Percentiles rank a stretch among this genome's conserved stretches.
Conservation (phyloP, 2,329 filamentous ascomycete species). For the Fusarium solani-melongenae region DNA sequence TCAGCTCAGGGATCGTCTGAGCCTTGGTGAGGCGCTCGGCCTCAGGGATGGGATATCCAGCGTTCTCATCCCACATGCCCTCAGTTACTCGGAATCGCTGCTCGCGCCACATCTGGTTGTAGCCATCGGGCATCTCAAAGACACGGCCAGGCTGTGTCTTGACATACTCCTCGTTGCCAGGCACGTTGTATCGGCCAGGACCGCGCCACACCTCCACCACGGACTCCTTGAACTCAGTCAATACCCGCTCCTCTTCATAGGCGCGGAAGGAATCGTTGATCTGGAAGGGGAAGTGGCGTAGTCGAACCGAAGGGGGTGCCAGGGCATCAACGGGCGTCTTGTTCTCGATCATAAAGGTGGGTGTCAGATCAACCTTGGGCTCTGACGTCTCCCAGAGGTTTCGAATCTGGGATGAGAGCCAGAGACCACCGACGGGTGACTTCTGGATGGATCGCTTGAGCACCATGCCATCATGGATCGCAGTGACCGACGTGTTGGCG, state of each 20-base stretch:
- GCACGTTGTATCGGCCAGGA: slow-evolving; percentile 72
- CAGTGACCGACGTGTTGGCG: slow-evolving; percentile 87
- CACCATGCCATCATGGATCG: slow-evolving; percentile 94
- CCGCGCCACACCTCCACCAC: slow-evolving; percentile 94
- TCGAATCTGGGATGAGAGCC: slow-evolving; percentile 89
- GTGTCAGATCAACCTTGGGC: slow-evolving; percentile 78
- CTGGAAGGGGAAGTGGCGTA: slow-evolving; percentile 74
- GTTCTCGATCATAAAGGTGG: slow-evolving; percentile 87
- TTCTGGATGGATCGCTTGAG: slow-evolving; percentile 90
- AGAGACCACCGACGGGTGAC: slow-evolving; percentile 88
- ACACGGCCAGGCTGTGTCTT: slow-evolving; percentile 81
- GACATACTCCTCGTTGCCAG: slow-evolving; percentile 81
- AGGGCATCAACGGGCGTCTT: slow-evolving; percentile 92
- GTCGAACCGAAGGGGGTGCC: slow-evolving; percentile 79
- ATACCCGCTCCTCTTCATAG: slow-evolving; percentile 90
- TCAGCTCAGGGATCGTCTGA: slow-evolving; percentile 86
- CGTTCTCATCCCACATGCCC: slow-evolving; percentile 89
- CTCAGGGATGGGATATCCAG: slow-evolving; percentile 67
- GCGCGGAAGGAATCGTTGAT: slow-evolving; percentile 78
- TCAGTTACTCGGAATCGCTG: slow-evolving; percentile 90
- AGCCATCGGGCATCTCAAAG: slow-evolving; percentile 97
- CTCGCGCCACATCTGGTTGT: slow-evolving; percentile 92
- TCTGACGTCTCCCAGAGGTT: slow-evolving; percentile 78
- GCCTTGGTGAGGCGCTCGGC: slow-evolving; percentile 68
- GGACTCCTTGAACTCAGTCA: slow-evolving; percentile 97